Base-by-base conservation (phyloP, 192 early-diverging fungal species). In the Backusella tarrabulga region DNA sequence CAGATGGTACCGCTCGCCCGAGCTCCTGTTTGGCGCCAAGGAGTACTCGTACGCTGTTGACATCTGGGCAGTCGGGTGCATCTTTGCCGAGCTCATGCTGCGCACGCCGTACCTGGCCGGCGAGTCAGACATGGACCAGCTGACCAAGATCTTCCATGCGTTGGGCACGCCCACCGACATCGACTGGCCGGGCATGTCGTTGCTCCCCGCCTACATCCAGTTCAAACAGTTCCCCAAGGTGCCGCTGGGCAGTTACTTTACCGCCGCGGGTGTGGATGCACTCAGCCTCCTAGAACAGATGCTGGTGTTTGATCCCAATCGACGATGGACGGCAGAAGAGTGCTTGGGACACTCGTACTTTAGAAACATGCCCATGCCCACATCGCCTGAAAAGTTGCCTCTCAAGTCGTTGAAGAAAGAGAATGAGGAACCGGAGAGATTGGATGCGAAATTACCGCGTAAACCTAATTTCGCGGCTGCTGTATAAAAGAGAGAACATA, bases 21-120 rank as follows among this genome's bases (percentile, higher is more conserved):
- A 99, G 79, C 89, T 99, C 4, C 80, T 99, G 21, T 89, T 98
- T 75, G 95, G 95, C 4, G 94, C 97, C 4, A 90, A 90, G 67
- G 89, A 95, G 68, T 99, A 98, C 76, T 91, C 94, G 0, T 92
- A 90, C 9, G 92, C 91, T 0, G 92, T 98, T 12, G 98, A 99
- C 77, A 97, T 99, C 15, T 99, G 98, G 98, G 89, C 97, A 0
- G 91, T 95, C 29, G 98, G 97, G 21, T 98, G 98, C 77, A 97
- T 99, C 41, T 99, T 99, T 93, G 98, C 97, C 8, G 98, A 99
- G 76, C 90, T 99, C 15, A 89, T 98, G 88, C 81, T 98, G 75
- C 89, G 98, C 29, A 90, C 91, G 14, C 97, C 98, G 3, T 98
- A 94, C 77, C 76, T 99, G 38, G 91, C 98, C 0, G 94, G 90